Base-by-base conservation (phyloP, 179 eudicot genomes). In the Silene vulgaris region DNA sequence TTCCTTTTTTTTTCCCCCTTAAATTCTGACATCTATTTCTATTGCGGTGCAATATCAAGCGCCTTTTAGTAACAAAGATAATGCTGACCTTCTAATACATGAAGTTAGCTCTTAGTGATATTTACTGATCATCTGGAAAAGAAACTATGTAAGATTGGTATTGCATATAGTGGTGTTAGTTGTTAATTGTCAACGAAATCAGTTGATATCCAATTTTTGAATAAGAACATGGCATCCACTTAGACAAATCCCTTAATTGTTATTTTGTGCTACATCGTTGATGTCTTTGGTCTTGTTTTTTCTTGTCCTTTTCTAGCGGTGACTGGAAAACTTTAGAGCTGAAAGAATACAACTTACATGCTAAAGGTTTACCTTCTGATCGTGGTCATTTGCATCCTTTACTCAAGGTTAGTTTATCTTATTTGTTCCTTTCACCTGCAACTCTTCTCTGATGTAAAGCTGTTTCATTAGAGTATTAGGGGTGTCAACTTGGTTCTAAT, bases 371-470 rank as follows among this genome's bases (percentile, higher is more conserved):
- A 68, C 95, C 91, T 23, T 20, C 84, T 67, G 99, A 90, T 76
- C 90, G 90, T 80, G 99, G 99, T 79, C 87, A 87, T 77, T 87
- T 92, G 75, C 97, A 95, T 84, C 90, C 99, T 23, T 83, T 95
- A 85, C 91, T 90, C 74, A 95, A 95, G 96, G 97, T 87, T 84
- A 74, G 89, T 65, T 57, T 73, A 29, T 73, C 13, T 8, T 73
- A 29, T 73, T 16, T 8, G 12, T 68, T 80, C 71, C 26, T 67
- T 5, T 74, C 32, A 30, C 16, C 62, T 0, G 40, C 63, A 63
- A 69, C 5, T 45, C 75, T 26, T 60, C 52, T 50, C 45, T 77
- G 40, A 29, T 13, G 2, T 28, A 21, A 40, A 56, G 19, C 5
- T 76, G 52, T 52, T 43, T 32, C 4, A 14, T 28, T n/a, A 16